Base-by-base conservation (phyloP, 805 yeast species). In the Metschnikowia dekortorum region DNA sequence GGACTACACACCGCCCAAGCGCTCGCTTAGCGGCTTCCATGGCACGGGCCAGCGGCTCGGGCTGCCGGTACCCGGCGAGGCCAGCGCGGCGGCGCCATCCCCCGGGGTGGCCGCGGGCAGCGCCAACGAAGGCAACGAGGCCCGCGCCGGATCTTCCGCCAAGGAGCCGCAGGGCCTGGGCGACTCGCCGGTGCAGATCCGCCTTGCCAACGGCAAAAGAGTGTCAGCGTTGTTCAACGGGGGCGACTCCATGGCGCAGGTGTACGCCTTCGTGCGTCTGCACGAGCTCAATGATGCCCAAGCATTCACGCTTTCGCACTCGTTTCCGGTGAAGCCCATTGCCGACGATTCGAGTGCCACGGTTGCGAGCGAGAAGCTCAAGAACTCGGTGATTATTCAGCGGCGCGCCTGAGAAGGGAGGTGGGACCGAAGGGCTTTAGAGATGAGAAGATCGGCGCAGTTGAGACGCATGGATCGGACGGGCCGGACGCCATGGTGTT, bases 21-120 rank as follows among this genome's bases (percentile, higher is more conserved):
- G 71, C 51, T 67, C 65, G 47, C 67, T 75, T 11, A 85, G 83
- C 8, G 96, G 96, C 0, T 89, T 86, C 63, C 70, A 64, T 13
- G 98, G 98, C 3, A 61, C 68, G 1, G 98, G 99, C 16, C 85
- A 84, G 48, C 77, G 98, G 60, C 73, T 92, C 50, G 99, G 99
- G 1, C 85, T 95, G 1, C 94, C 95, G 1, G 85, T 88, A 18
- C 94, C 96, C 0, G 88, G 90, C 0, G 94, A 86, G 46, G 51
- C 22, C 22, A 22, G 22, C 22, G 22, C 5, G 22, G 22, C 22
- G 22, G 4, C 22, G 22, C 22, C 22, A 22, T 22, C 22, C 1
- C 5, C 22, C 22, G 13, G 53, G 44, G 4, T 48, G 51, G 7
- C 37, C 4, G 30, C 22, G 29, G n/a, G 2, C 29, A 38, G 40